phyloP scores from a whole-genome alignment of 1,284 basidiomycete species.

The Tilletia caries region DNA sequence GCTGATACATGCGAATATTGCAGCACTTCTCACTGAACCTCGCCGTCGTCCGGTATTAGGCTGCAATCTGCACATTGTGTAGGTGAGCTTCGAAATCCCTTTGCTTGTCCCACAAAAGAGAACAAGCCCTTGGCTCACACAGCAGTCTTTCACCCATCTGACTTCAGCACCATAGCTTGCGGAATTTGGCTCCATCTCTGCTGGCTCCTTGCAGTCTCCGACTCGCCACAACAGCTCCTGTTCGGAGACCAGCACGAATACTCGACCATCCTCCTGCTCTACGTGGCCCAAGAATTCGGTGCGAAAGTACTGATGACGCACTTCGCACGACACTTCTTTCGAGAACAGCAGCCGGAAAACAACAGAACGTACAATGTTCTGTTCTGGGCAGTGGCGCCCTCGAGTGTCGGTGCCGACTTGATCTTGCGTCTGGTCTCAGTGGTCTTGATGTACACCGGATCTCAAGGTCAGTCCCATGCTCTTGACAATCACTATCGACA shows the following conservation, averaged over 20 bases:
- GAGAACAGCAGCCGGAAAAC: too few species aligned
- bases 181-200: slow-evolving; percentile 1
- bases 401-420: neutral
- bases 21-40: neutral
- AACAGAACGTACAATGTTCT: neutral
- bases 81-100: neutral
- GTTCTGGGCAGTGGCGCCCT: neutral
- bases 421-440: neutral
- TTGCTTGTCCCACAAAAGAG: neutral
- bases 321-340: neutral
- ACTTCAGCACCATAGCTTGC: neutral
- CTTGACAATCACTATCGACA: too few species aligned
- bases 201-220: neutral
- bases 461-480: neutral
- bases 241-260: neutral
- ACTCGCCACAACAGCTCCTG: neutral
- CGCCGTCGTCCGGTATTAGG: too few species aligned
- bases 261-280: neutral
- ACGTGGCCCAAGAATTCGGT: neutral
- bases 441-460: neutral
- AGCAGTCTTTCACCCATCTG: too few species aligned
- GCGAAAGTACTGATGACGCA: neutral
- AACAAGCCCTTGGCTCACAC: neutral
- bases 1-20: neutral
- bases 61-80: neutral